These are phyloP conservation scores for Clausena lansium DNA, from an alignment of 345 rosid species.

Conservation along the genomic window DNA sequence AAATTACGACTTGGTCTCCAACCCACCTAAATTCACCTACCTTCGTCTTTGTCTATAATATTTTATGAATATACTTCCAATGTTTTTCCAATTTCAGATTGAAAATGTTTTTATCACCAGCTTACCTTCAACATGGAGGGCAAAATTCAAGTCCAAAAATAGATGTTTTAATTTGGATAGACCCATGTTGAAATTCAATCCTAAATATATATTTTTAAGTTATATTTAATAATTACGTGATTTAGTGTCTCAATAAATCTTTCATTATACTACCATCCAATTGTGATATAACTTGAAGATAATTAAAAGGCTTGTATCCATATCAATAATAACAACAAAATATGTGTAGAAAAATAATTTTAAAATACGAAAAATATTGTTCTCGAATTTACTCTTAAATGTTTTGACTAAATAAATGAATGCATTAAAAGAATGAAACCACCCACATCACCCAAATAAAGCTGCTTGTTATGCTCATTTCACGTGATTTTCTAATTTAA, in stretches of 20 bases:
- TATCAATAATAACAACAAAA: too few species aligned
- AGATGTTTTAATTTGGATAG: too few species aligned
- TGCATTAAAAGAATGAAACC: background rate
- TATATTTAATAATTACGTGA: too few species aligned
- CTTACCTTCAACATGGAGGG: too few species aligned
- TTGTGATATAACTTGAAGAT: too few species aligned
- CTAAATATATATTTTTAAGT: too few species aligned
- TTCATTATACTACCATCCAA: too few species aligned
- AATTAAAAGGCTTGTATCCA: too few species aligned
- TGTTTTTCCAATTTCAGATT: background rate
- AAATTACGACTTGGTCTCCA: background rate
- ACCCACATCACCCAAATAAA: background rate
- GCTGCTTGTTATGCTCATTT: background rate
- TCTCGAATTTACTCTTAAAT: background rate
- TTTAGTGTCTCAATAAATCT: too few species aligned
- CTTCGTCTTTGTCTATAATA: background rate
- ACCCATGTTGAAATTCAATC: too few species aligned
- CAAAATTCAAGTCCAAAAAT: too few species aligned
- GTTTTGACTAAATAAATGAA: background rate
- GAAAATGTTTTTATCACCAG: background rate
- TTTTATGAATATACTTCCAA: background rate
- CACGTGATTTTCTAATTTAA: conserved; percentile 4
- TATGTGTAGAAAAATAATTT: too few species aligned
- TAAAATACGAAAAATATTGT: background rate
- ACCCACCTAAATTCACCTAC: background rate